Evolutionary conservation across 2,329 filamentous ascomycete genomes (phyloP).

Genomic region (Trichoderma oligosporum): DNA sequence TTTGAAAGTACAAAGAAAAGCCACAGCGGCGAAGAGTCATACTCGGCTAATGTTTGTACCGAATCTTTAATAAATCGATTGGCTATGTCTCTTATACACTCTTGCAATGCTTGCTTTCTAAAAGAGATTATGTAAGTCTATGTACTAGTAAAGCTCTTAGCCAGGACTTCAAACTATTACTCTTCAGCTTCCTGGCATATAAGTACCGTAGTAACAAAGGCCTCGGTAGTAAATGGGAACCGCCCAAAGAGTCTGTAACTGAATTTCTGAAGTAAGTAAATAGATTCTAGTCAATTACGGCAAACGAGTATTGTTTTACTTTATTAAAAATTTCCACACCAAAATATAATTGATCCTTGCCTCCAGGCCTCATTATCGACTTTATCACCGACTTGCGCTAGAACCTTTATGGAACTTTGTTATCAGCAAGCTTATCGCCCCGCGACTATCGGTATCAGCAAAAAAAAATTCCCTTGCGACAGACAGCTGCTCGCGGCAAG

Average conservation of each 20-base stretch:
- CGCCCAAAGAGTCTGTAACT: no score
- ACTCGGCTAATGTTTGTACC: neutral
- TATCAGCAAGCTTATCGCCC: slow-evolving; percentile 28
- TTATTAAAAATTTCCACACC: neutral
- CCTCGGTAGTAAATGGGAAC: no score
- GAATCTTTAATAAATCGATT: neutral
- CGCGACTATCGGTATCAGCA: slow-evolving; percentile 15
- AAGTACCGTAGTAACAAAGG: no score
- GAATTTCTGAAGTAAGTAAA: no score
- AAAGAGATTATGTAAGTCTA: no score
- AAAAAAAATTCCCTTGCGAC: slow-evolving; percentile 17
- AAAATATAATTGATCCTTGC: neutral
- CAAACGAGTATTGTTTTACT: no score
- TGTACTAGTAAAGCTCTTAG: no score
- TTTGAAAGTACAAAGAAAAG: neutral
- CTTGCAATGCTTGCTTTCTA: neutral
- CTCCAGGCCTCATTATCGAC: neutral
- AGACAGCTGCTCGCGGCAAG: no score
- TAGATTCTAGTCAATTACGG: no score
- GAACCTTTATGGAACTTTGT: neutral
- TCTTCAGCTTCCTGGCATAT: no score
- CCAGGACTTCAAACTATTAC: no score
- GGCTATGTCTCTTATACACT: neutral
- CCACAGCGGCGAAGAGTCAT: neutral
- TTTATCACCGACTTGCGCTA: neutral